Percentiles rank a stretch among this genome's conserved stretches.
phyloP scores from a whole-genome alignment of 176 grass and related monocot species.

The Pharus latifolius region DNA sequence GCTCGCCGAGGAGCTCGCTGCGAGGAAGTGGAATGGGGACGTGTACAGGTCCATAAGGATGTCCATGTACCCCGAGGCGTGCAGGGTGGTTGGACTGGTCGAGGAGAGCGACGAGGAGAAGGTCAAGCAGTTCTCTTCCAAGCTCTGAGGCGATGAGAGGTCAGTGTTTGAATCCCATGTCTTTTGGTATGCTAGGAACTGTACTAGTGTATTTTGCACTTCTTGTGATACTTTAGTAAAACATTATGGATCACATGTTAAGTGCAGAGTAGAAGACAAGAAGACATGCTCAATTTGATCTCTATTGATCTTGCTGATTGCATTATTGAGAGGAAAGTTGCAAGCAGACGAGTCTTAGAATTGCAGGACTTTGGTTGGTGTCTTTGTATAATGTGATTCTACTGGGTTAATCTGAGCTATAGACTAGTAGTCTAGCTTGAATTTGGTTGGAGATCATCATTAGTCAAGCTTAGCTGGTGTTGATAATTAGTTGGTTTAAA shows the following conservation, averaged over 20 bases:
- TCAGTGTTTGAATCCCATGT: background rate
- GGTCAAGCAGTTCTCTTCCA: slow-evolving; percentile 26
- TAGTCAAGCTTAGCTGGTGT: background rate
- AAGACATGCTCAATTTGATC: background rate
- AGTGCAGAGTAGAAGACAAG: no score
- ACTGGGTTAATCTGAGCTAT: background rate
- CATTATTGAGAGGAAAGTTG: background rate
- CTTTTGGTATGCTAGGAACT: background rate
- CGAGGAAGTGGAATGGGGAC: slow-evolving; percentile 65
- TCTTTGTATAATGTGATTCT: background rate
- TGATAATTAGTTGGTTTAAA: background rate
- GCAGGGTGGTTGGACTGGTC: slow-evolving; percentile 31
- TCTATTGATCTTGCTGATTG: background rate
- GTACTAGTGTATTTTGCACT: background rate
- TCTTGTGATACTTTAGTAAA: background rate
- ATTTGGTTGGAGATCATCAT: background rate
- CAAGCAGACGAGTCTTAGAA: background rate
- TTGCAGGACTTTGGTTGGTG: background rate
- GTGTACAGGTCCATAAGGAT: slow-evolving; percentile 62
- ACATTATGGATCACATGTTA: background rate
- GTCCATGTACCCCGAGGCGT: slow-evolving; percentile 41
- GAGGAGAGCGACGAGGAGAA: slow-evolving; percentile 53
- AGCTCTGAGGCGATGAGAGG: slow-evolving; percentile 25
- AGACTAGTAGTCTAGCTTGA: background rate
- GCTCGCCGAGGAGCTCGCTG: slow-evolving; percentile 67